Conservation (phyloP, 2,329 filamentous ascomycete genomes). For the Colletotrichum tofieldiae region DNA sequence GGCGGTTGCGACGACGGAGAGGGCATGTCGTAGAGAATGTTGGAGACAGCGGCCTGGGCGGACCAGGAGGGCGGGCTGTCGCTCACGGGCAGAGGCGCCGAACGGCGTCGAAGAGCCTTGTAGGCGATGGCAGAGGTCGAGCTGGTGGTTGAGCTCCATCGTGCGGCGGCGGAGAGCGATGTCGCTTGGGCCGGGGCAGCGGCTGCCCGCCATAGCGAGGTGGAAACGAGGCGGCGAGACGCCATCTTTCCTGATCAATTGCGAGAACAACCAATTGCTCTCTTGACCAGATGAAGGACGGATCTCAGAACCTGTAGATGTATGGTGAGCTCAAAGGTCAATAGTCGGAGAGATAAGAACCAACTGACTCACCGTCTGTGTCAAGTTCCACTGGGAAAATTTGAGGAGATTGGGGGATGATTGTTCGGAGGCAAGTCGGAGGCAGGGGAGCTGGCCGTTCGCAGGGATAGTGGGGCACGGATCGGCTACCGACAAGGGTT, state of each 20-base stretch:
- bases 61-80: conserved; percentile 85
- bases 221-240: conserved; percentile 60
- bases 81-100: conserved; percentile 86
- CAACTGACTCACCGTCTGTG: conserved; percentile 40
- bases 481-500: conserved; percentile 37
- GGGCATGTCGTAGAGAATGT: conserved; percentile 98
- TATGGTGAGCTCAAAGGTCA: conserved; percentile 31
- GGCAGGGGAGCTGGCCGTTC: conserved; percentile 33
- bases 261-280: conserved; percentile 41
- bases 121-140: conserved; percentile 96
- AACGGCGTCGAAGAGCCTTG: conserved; percentile 94
- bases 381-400: conserved; percentile 42
- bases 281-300: conserved; percentile 42
- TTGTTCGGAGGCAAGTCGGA: conserved; percentile 42
- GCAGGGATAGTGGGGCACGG: conserved; percentile 40
- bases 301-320: conserved; percentile 30
- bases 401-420: conserved; percentile 41
- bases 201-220: conserved; percentile 57
- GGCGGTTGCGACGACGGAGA: conserved; percentile 85
- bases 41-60: conserved; percentile 94
- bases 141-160: conserved; percentile 66
- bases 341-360: conserved; percentile 28
- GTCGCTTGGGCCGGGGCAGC: conserved; percentile 46
- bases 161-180: conserved; percentile 43
- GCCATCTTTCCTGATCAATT: conserved; percentile 55